Evolutionary conservation across 1,284 basidiomycete species (phyloP), one percentile per base, ranked within the genome.

Genomic region (Malassezia sympodialis): DNA sequence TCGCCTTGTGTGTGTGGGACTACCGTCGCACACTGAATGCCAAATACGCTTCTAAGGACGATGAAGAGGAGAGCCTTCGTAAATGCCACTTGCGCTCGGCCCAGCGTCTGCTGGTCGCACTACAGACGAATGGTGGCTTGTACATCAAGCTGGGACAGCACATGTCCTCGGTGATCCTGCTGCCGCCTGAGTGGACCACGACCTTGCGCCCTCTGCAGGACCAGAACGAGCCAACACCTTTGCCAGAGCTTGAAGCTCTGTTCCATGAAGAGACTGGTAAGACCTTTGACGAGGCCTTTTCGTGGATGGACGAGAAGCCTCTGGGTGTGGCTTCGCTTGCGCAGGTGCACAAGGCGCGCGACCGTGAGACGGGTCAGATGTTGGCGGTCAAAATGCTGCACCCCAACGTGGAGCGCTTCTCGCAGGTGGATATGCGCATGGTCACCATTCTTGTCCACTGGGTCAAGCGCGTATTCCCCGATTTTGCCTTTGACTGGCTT

Each of bases 381-480:
- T 89, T 93, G n/a, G 94, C 94, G 11, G 85, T 98, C 56, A 99
- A 99, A 82, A 75, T 98, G 42, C 93, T 98, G 80, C 94, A 98
- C 75, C 90, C 94, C 4, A 87, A 88, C 73, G 80, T 99, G 3
- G 84, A 86, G 44, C 90, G 96, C 69, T 99, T 96, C 74, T 88
- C 85, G 56, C 82, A 87, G 78, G 87, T 96, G 17, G 90, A 96
- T 67, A 84, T 87, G 45, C 56, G 63, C 54, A 74, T 72, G 53
- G 79, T 80, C 21, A 80, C 76, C 50, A 61, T 76, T 21, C 72
- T 77, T 46, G 75, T 82, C 55, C 83, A 84, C 24, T 86, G 88
- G 81, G 86, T 98, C 65, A 94, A 93, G 73, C 82, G 83, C 60
- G 83, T 88, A 78, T 80, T 82, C 61, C 81, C 81, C 0, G 82